Evolutionary conservation across 139 green algal species (phyloP).

Genomic region (Volvox africanus): DNA sequence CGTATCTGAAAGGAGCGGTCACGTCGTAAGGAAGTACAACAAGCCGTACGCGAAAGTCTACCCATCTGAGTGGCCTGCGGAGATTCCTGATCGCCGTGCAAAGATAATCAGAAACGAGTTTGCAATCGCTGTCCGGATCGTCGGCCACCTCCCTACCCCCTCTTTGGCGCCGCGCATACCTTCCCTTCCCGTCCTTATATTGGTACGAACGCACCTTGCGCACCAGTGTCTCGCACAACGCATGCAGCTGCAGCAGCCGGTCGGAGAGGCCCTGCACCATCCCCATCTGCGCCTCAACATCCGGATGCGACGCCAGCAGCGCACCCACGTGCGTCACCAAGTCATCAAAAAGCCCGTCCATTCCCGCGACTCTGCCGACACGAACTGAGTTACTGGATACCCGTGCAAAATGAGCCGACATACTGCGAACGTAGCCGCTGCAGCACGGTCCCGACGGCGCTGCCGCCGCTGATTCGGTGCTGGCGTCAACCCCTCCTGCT

Average conservation of each 20-base stretch:
- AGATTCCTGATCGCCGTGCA: too few species aligned
- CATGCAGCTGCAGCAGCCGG: conserved; percentile 33
- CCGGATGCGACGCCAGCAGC: conserved; percentile 18
- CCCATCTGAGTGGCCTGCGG: too few species aligned
- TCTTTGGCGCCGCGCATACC: too few species aligned
- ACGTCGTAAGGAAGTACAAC: too few species aligned
- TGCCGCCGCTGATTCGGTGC: neutral
- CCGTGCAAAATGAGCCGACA: conserved; percentile 9
- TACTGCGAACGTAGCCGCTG: conserved; percentile 17
- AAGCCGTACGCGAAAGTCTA: too few species aligned
- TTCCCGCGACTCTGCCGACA: neutral
- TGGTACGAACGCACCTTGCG: conserved; percentile 9
- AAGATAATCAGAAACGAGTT: too few species aligned
- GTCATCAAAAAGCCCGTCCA: conserved; percentile 22
- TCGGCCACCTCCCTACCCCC: too few species aligned
- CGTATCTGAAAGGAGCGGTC: too few species aligned
- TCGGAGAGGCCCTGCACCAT: conserved; percentile 20
- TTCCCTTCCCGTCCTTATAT: too few species aligned
- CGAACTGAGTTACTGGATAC: neutral
- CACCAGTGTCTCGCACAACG: conserved; percentile 25
- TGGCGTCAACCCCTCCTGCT: neutral
- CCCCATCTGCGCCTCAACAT: conserved; percentile 36
- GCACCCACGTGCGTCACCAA: conserved; percentile 16
- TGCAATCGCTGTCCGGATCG: too few species aligned
- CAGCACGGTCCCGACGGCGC: neutral